Evolutionary conservation across 768 basidiomycete genomes (phyloP), one percentile per base, ranked within the genome.

Genomic region (Hericium coralloides): DNA sequence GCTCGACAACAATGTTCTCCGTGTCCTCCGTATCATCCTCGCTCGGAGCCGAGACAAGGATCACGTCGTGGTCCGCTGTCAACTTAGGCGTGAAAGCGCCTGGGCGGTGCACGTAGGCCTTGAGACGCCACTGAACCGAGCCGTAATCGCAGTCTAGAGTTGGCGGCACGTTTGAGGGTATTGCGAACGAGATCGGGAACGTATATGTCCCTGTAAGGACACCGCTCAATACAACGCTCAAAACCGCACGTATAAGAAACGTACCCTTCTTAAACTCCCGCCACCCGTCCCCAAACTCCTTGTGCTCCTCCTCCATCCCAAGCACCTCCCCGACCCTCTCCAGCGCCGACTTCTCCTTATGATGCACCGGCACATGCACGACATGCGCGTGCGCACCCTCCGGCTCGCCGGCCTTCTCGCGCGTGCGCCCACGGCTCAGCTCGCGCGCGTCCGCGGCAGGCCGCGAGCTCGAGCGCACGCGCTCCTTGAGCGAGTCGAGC

Each of bases 101-200:
- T 2, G 89, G 90, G 0, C 92, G 85, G 63, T 89, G 86, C 3
- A 90, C 92, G 37, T 76, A 79, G 2, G 92, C 95, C 66, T 83
- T 88, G 20, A 98, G 78, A 45, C 76, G 74, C 84, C 97, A 99
- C 1, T 68, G 67, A 12, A 97, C 83, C 2, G 82, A 79, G 9
- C 94, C 95, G 62, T 81, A 87, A 39, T 85, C 81, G 59, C 85
- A 85, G 45, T 76, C 75, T 60, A 95, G 74, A 0, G 85, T 83
- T 2, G 95, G 91, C 2, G 94, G 92, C 3, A 87, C 77, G 58
- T 81, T 78, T 5, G 82, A 76, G 0, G 95, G 92, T 55, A 99
- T 84, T 17, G 84, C 76, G 68, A 98, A 94, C 14, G 89, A 89
- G 65, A 99, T 89, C 2, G 95, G 95, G 70, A 92, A 98, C 17